phyloP scores from a whole-genome alignment of 768 basidiomycete species.

The Pisolithus albus region DNA sequence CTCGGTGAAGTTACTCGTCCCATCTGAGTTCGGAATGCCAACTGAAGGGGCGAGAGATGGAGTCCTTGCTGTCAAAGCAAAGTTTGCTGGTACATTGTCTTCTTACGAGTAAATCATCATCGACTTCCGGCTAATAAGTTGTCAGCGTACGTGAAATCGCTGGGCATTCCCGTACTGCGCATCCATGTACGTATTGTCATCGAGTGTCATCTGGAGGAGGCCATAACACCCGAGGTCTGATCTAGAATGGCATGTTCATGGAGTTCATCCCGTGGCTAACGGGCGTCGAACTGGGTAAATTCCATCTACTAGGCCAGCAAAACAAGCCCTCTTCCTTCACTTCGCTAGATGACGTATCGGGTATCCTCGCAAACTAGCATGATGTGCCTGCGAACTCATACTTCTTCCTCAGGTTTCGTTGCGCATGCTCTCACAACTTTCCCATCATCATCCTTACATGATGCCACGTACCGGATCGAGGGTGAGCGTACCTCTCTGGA shows the following conservation, averaged over 20 bases:
- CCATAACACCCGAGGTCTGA: neutral
- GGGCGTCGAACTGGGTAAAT: constrained; percentile 22
- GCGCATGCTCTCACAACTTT: constrained; percentile 29
- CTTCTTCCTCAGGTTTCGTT: constrained; percentile 25
- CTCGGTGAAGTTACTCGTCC: constrained; percentile 33
- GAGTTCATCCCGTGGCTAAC: constrained; percentile 27
- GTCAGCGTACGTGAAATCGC: constrained; percentile 24
- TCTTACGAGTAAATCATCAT: neutral
- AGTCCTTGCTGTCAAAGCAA: constrained; percentile 18
- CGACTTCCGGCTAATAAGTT: neutral
- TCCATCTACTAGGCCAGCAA: constrained; percentile 28
- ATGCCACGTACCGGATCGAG: constrained; percentile 30
- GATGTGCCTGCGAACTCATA: neutral
- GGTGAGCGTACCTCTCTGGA: constrained; percentile 27
- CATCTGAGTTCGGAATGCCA: constrained; percentile 32
- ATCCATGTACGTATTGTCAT: constrained; percentile 24
- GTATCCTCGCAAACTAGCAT: constrained; percentile 11
- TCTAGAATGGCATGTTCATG: constrained; percentile 29
- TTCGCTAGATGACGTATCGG: constrained; percentile 28
- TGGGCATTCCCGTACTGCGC: constrained; percentile 25
- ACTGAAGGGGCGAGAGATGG: constrained; percentile 28
- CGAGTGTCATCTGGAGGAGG: neutral
- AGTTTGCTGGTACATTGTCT: constrained; percentile 21
- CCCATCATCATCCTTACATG: constrained; percentile 17
- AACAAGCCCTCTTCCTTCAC: constrained; percentile 26